Evolutionary conservation across 129 eudicot genomes (phyloP).

Genomic region (Arctium minus): DNA sequence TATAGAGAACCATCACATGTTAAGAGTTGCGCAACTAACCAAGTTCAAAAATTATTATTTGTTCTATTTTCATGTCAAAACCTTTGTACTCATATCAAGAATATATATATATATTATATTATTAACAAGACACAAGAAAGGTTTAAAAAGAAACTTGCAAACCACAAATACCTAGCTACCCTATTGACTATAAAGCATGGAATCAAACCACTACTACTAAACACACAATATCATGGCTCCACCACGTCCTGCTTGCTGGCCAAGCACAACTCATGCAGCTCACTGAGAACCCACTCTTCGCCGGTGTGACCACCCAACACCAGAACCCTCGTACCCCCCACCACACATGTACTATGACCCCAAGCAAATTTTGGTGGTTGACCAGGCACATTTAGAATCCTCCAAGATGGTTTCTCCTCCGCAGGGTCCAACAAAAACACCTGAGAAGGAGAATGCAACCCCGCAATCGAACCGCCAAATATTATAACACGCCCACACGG

Average conservation of each 20-base stretch:
- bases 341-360: conserved; percentile 92
- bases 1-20: neutral
- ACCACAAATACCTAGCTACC: neutral
- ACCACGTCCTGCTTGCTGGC: conserved; percentile 67
- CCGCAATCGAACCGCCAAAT: conserved; percentile 87
- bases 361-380: conserved; percentile 81
- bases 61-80: no score
- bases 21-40: neutral
- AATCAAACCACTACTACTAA: neutral
- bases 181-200: no score
- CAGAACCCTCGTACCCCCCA: conserved; percentile 87
- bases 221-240: conserved; percentile 24
- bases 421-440: conserved; percentile 77
- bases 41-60: no score
- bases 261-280: conserved; percentile 76
- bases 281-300: conserved; percentile 88
- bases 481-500: conserved; percentile 86
- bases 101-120: no score
- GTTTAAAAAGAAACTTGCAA: neutral
- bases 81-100: no score
- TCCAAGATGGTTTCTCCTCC: conserved; percentile 81
- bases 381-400: conserved; percentile 72
- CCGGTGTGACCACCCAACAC: conserved; percentile 88
- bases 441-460: conserved; percentile 82
- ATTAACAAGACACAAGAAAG: neutral